phyloP scores from a whole-genome alignment of 2,329 filamentous ascomycete genomes.

The Metarhizium humberi region DNA sequence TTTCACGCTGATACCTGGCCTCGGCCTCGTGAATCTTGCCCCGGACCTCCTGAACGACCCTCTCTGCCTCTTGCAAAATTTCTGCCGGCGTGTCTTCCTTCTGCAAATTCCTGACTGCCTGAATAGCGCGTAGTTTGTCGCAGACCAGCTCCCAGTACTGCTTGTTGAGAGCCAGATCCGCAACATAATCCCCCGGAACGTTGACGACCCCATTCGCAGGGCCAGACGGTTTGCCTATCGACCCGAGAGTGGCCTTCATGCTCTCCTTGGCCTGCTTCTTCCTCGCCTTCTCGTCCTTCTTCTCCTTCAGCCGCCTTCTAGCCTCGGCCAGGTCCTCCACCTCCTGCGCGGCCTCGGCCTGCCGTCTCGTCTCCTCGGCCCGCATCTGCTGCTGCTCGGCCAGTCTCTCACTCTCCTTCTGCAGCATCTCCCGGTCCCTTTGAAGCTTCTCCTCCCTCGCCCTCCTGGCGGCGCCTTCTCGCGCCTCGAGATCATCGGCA shows the following conservation, averaged over 20 bases:
- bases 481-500: slow-evolving; percentile 76
- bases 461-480: slow-evolving; percentile 59
- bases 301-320: slow-evolving; percentile 26
- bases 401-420: slow-evolving; percentile 27
- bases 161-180: slow-evolving; percentile 19
- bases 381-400: slow-evolving; percentile 27
- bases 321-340: slow-evolving; percentile 29
- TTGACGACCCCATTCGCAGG: slow-evolving; percentile 24
- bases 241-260: slow-evolving; percentile 16
- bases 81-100: slow-evolving; percentile 15
- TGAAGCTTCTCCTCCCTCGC: slow-evolving; percentile 40
- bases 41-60: slow-evolving; percentile 19
- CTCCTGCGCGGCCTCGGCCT: slow-evolving; percentile 28
- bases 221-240: slow-evolving; percentile 11
- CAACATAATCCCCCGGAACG: slow-evolving; percentile 27
- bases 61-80: slow-evolving; percentile 20
- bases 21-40: slow-evolving; percentile 27
- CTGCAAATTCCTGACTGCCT: slow-evolving; percentile 23
- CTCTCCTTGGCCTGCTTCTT: slow-evolving; percentile 27
- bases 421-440: slow-evolving; percentile 21
- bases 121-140: slow-evolving; percentile 30
- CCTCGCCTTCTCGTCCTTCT: slow-evolving; percentile 30
- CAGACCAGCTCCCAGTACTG: slow-evolving; percentile 31
- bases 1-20: slow-evolving; percentile 23
- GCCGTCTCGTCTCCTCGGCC: slow-evolving; percentile 25